These are phyloP conservation scores for Crithidia brevicula DNA, from an alignment of 208 protist genomes.

Conservation along the genomic window DNA sequence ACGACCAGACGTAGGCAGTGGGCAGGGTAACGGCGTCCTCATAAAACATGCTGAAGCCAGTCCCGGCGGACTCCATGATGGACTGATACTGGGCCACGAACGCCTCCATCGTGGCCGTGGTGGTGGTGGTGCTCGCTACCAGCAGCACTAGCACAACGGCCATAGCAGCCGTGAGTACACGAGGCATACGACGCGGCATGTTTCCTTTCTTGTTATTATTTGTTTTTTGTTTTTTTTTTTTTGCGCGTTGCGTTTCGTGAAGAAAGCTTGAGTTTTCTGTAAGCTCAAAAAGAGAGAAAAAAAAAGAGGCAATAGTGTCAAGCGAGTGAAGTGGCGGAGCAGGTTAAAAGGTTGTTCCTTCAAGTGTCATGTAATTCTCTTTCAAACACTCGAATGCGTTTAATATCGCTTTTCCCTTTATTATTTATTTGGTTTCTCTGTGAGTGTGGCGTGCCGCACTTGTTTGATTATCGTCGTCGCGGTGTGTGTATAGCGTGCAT, in stretches of 20 bases:
- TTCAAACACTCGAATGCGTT: no score
- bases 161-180: not conserved
- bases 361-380: no score
- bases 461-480: no score
- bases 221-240: not conserved
- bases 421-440: no score
- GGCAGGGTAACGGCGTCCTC: conserved; percentile 25
- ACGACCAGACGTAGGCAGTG: conserved; percentile 22
- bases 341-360: no score
- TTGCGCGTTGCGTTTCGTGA: no score
- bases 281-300: not conserved
- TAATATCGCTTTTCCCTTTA: no score
- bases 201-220: not conserved
- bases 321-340: no score
- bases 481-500: no score
- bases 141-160: conserved; percentile 6
- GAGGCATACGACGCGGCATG: not conserved
- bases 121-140: not conserved
- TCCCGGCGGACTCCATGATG: conserved; percentile 27
- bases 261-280: no score
- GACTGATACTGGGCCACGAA: conserved; percentile 24
- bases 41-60: conserved; percentile 25
- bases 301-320: not conserved
- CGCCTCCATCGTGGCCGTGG: not conserved
- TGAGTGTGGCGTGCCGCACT: no score